Evolutionary conservation across 345 rosid species (phyloP), one percentile per base, ranked within the genome.

Genomic region (Gossypium sturtianum): DNA sequence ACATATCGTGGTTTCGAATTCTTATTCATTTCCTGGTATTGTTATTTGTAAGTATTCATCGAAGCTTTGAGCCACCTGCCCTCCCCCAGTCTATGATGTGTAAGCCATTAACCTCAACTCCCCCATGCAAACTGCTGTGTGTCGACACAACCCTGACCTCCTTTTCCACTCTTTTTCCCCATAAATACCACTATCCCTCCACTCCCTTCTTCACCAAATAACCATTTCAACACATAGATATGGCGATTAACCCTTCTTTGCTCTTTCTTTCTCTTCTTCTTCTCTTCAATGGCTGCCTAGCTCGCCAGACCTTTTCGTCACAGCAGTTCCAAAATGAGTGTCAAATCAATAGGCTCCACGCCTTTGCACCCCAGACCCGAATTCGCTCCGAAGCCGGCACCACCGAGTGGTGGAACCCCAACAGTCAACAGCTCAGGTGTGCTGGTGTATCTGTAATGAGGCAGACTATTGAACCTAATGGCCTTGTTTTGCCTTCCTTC

Each of bases 121-220:
- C 52, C 52, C 81, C 93, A 83, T 87, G 90, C 89, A 85, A 64
- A 77, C n/a, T 19, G 84, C 81, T 76, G 73, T 66, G 76, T 83
- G 84, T 76, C 84, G 22, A 2, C 41, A 48, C 8, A 45, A 68
- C 2, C 41, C 82, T 74, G 75, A 41, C 76, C 68, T 74, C 53
- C 48, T 19, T 12, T 22, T 5, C 65, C 60, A 9, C 12, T 52
- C 44, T 16, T 44, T 11, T 4, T 1, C 60, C 19, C 2, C 69
- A 83, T 78, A 86, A 83, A 34, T 83, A 43, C 71, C 66, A 62
- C 13, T 1, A 0, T 4, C 25, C 61, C 27, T 57, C 15, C 16
- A 3, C 29, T 57, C 13, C 4, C 27, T 4, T 23, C 69, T 54
- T 65, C 76, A 64, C 60, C 12, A 9, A 43, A 3, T 72, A 41